These are phyloP conservation scores for Phylloporus scabripes DNA, from an alignment of 768 basidiomycete genomes.

Conservation along the genomic window DNA sequence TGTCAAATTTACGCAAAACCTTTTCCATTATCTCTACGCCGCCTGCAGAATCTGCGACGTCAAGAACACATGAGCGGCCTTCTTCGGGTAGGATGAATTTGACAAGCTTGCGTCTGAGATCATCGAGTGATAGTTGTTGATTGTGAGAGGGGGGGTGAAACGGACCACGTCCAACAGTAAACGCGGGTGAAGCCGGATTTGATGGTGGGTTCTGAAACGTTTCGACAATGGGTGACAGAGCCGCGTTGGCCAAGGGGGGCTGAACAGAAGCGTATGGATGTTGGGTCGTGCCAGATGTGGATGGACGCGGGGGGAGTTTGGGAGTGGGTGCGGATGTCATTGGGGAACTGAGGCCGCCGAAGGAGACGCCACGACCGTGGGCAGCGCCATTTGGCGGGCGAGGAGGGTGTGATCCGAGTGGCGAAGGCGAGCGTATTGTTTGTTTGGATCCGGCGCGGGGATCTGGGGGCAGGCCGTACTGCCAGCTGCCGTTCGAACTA, in stretches of 20 bases:
- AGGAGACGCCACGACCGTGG: slow-evolving; percentile 51
- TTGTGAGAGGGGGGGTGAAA: slow-evolving; percentile 44
- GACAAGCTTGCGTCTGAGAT: slow-evolving; percentile 76
- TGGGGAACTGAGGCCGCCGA: slow-evolving; percentile 40
- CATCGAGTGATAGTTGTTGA: slow-evolving; percentile 57
- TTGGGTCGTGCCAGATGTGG: slow-evolving; percentile 36
- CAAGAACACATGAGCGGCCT: slow-evolving; percentile 68
- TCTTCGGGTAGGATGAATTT: slow-evolving; percentile 87
- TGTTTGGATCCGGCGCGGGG: slow-evolving; percentile 50
- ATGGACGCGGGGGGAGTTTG: slow-evolving; percentile 43
- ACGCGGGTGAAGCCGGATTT: slow-evolving; percentile 48
- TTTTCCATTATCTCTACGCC: slow-evolving; percentile 86
- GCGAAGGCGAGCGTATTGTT: slow-evolving; percentile 36
- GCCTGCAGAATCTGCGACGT: slow-evolving; percentile 72
- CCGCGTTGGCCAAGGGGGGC: slow-evolving; percentile 34
- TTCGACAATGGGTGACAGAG: slow-evolving; percentile 73
- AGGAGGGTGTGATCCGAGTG: slow-evolving; percentile 18
- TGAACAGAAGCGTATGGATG: slow-evolving; percentile 63
- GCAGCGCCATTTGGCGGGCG: slow-evolving; percentile 41
- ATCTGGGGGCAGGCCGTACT: slow-evolving; percentile 55
- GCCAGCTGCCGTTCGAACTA: slow-evolving; percentile 36
- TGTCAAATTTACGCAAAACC: slow-evolving; percentile 87
- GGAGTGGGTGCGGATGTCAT: slow-evolving; percentile 28
- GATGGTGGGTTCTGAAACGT: slow-evolving; percentile 36
- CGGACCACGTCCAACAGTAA: slow-evolving; percentile 56